Evolutionary conservation across 2,329 filamentous ascomycete genomes (phyloP), one percentile per base, ranked within the genome.

Genomic region (Botrytis fabae): DNA sequence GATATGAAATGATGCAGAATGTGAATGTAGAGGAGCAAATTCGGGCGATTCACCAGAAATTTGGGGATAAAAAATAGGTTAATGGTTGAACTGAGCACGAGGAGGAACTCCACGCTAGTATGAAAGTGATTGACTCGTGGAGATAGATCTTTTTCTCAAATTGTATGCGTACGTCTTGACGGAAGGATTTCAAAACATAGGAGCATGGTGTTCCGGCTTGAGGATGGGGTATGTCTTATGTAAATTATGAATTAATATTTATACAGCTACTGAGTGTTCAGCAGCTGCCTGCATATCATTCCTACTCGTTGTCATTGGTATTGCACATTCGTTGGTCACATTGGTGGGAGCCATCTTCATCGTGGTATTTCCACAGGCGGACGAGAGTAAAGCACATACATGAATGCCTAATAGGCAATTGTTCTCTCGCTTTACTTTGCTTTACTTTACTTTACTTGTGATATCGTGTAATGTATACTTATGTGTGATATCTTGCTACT

Each of bases 11-110:
- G 78, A 86, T 91, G 83, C 88, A 91, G 80, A 88, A 84, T 71
- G 89, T 92, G 82, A 95, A 94, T 80, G 90, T 97, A 54, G 92
- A 96, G 80, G 94, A 97, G 81, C 94, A 97, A 83, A 93, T 97
- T 75, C 87, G 91, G 74, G 85, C 88, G 69, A 89, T 92, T 73
- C 88, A 91, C 76, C 85, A 90, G 78, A 89, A 88, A 78, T 86
- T 84, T 73, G 82, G 81, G 20, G 80, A 80, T 48, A 77, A 77
- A 73, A 81, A 81, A 73, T 80, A 73, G 65, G 64, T 48, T 28
- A 20, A 22, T 18, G 65, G 48, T 9, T 18, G 42, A 28, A 54
- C 32, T 22, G 64, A n/a, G 32, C 46, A 40, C 8, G 46, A 28
- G 46, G 46, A 66, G 54, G 46, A 54, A 35, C 12, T 32, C 10